A percentile compares a stretch with the other conserved stretches of the same genome.
phyloP scores from a whole-genome alignment of 768 basidiomycete genomes.

The Suillus occidentalis region DNA sequence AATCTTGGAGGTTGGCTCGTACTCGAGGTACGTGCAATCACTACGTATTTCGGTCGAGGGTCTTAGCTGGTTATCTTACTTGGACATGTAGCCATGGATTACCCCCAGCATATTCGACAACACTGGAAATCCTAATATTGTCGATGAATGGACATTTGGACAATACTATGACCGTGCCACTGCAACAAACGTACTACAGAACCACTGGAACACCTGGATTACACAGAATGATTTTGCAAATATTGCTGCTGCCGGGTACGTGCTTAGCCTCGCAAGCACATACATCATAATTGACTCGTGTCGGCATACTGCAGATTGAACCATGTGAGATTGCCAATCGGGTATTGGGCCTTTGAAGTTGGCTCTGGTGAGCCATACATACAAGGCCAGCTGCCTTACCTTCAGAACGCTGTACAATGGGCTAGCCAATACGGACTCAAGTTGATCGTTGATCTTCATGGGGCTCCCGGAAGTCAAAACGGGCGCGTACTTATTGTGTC shows the following conservation, averaged over 20 bases:
- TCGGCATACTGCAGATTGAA: conserved; percentile 54
- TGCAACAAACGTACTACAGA: conserved; percentile 51
- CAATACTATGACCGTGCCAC: conserved; percentile 52
- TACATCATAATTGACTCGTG: conserved; percentile 10
- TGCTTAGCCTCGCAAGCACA: neutral
- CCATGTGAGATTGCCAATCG: conserved; percentile 82
- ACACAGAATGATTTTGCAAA: conserved; percentile 75
- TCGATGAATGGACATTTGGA: conserved; percentile 82
- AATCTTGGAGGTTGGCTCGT: conserved; percentile 75
- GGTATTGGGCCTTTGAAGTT: conserved; percentile 89
- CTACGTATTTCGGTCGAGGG: neutral
- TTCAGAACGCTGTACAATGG: conserved; percentile 67
- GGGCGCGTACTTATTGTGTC: conserved; percentile 43
- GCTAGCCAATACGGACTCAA: conserved; percentile 72
- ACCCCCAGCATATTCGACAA: conserved; percentile 71
- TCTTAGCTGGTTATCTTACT: conserved; percentile 40
- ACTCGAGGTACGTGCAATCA: conserved; percentile 40
- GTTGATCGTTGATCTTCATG: conserved; percentile 78
- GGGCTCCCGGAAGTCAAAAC: conserved; percentile 84
- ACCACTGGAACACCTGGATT: conserved; percentile 85
- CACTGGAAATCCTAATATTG: conserved; percentile 50
- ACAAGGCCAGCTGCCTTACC: conserved; percentile 71
- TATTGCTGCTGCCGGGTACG: conserved; percentile 75
- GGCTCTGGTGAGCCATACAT: conserved; percentile 76
- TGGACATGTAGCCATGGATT: conserved; percentile 62